A percentile compares a stretch with the other conserved stretches of the same genome.
Conservation (phyloP, 371 early-diverging fungal genomes). For the Mortierella sp. region DNA sequence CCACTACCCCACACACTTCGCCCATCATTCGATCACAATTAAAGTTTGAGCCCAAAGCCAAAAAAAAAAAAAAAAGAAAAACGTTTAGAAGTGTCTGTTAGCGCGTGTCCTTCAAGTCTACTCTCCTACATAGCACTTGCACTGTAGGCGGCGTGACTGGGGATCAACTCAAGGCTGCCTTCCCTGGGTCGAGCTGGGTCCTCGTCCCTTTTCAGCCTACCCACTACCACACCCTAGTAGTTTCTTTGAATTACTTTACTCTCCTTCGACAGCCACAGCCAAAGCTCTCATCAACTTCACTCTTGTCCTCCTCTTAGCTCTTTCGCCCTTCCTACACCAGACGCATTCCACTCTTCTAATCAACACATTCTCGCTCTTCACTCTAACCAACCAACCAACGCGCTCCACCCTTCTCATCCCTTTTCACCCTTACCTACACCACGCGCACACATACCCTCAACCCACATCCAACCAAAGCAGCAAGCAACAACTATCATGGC, state of each 20-base stretch:
- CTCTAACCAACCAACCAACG: not conserved
- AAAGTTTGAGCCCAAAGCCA: not conserved
- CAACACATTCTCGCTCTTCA: not conserved
- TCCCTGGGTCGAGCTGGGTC: not conserved
- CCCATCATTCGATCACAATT: not conserved
- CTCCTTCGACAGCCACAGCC: not conserved
- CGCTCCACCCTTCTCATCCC: not conserved
- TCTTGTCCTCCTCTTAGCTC: not conserved
- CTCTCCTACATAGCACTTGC: not conserved
- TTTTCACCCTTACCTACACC: no score
- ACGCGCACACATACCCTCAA: not conserved
- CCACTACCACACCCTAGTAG: no score
- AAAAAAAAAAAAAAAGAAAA: not conserved
- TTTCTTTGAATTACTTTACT: not conserved
- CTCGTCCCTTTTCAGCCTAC: not conserved
- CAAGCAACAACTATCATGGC: constrained; percentile 26
- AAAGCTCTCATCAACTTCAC: constrained; percentile 1
- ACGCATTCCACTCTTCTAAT: not conserved
- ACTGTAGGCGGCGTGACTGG: not conserved
- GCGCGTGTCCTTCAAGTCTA: not conserved
- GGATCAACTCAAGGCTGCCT: not conserved
- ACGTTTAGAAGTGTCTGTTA: not conserved
- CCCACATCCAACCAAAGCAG: not conserved
- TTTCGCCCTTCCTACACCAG: not conserved
- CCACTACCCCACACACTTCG: no score